Evolutionary conservation across 1,284 basidiomycete genomes (phyloP), one percentile per base, ranked within the genome.

Genomic region (Leccinum idahoense): DNA sequence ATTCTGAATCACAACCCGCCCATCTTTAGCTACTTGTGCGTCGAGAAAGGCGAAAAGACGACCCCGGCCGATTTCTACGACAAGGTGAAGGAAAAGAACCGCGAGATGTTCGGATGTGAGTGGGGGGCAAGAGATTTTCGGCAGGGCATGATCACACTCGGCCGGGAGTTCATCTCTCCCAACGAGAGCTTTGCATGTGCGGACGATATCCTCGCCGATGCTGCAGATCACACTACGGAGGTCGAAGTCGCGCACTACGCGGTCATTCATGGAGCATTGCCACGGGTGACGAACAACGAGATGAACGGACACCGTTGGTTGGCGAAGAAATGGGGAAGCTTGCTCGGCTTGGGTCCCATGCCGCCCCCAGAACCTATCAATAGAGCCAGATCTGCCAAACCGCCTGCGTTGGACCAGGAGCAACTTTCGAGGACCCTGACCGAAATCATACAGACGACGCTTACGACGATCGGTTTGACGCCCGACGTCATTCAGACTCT

Each of bases 11-110:
- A 26, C 26, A 26, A 26, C 26, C 35, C 35, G 35, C 35, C 35
- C 35, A 35, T 35, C 35, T 23, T 53, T 15, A 67, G 66, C 5
- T 67, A 67, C 15, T 61, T 67, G 39, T 67, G 66, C 2, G 35
- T 61, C 0, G 20, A 18, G 0, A 15, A 60, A 0, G 61, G 66
- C 3, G 8, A 55, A 35, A 15, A 14, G 12, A 65, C 37, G 4
- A 53, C 49, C 0, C 10, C 53, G 0, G 49, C 64, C 1, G 12
- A 26, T 1, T 67, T 67, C 7, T 64, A 20, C 12, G 11, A 12
- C 4, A 29, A 20, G 6, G 23, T 65, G 5, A 46, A n/a, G 5
- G 44, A 20, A 41, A 10, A 54, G 29, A 65, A 65, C 14, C 15
- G 41, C 0, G 57, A 62, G 4, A 2, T 4, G 0, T 67, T 67